phyloP scores from a whole-genome alignment of 169 alveolate species.

The Cryptosporidium ubiquitum region DNA sequence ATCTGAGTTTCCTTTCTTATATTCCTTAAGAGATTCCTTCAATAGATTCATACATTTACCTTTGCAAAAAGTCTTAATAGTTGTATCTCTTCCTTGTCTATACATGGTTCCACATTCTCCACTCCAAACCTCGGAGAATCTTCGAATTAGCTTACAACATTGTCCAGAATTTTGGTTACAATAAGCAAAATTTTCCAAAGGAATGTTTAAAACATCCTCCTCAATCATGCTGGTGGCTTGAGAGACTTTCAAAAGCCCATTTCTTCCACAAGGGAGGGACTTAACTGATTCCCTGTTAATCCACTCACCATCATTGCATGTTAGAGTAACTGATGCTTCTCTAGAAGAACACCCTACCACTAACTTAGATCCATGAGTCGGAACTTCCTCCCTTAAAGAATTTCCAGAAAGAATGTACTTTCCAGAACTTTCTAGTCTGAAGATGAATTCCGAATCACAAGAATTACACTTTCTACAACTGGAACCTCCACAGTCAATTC shows the following conservation, averaged over 20 bases:
- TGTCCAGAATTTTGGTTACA: background rate
- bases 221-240: constrained; percentile 6
- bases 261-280: constrained; percentile 41
- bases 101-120: constrained; percentile 73
- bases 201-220: background rate
- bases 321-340: background rate
- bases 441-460: constrained; percentile 41
- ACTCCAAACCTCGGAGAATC: constrained; percentile 32
- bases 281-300: constrained; percentile 2
- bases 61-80: constrained; percentile 56
- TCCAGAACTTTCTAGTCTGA: background rate
- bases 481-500: constrained; percentile 74
- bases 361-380: constrained; percentile 14
- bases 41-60: constrained; percentile 53
- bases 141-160: constrained; percentile 33
- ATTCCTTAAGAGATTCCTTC: background rate
- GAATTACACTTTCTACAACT: constrained; percentile 50
- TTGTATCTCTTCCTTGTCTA: constrained; percentile 71
- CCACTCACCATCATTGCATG: constrained; percentile 70
- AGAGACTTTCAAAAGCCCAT: background rate
- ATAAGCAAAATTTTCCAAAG: constrained; percentile 8
- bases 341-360: constrained; percentile 10
- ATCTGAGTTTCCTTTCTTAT: background rate
- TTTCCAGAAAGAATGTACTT: background rate
- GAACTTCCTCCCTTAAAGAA: background rate